A percentile compares a stretch with the other conserved stretches of the same genome.
phyloP scores from a whole-genome alignment of 345 rosid species.

The Linum usitatissimum region DNA sequence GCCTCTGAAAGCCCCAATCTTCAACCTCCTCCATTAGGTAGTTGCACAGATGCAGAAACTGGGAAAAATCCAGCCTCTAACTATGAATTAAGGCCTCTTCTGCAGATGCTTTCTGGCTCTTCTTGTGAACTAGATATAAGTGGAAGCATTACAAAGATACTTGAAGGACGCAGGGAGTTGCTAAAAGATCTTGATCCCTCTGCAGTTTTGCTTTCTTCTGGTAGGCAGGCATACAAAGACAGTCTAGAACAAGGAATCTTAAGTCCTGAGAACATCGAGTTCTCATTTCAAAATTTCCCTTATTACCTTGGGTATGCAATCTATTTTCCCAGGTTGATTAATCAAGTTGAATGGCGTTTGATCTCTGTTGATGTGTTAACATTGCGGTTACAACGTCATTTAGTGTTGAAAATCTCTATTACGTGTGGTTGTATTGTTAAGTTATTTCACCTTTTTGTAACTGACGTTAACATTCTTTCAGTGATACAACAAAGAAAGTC shows the following conservation, averaged over 20 bases:
- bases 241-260: slow-evolving; percentile 60
- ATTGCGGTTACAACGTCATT: background rate
- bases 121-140: slow-evolving; percentile 39
- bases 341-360: background rate
- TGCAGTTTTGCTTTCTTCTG: slow-evolving; percentile 35
- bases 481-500: slow-evolving; percentile 82
- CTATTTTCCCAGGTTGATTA: background rate
- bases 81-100: slow-evolving; percentile 55
- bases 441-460: background rate
- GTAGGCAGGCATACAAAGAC: slow-evolving; percentile 61
- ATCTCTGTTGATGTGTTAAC: background rate
- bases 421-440: background rate
- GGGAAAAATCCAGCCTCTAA: slow-evolving; percentile 43
- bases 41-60: slow-evolving; percentile 37
- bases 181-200: slow-evolving; percentile 43
- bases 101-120: slow-evolving; percentile 53
- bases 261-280: slow-evolving; percentile 48
- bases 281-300: slow-evolving; percentile 74
- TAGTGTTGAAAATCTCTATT: background rate
- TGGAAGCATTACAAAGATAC: slow-evolving; percentile 48
- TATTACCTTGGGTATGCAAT: slow-evolving; percentile 62
- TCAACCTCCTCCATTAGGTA: slow-evolving; percentile 45
- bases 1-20: slow-evolving; percentile 40
- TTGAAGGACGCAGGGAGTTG: slow-evolving; percentile 50
- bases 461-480: slow-evolving; percentile 27